A percentile compares a stretch with the other conserved stretches of the same genome.
Conservation (phyloP, 192 early-diverging fungal genomes). For the Chytriomyces confervae region DNA sequence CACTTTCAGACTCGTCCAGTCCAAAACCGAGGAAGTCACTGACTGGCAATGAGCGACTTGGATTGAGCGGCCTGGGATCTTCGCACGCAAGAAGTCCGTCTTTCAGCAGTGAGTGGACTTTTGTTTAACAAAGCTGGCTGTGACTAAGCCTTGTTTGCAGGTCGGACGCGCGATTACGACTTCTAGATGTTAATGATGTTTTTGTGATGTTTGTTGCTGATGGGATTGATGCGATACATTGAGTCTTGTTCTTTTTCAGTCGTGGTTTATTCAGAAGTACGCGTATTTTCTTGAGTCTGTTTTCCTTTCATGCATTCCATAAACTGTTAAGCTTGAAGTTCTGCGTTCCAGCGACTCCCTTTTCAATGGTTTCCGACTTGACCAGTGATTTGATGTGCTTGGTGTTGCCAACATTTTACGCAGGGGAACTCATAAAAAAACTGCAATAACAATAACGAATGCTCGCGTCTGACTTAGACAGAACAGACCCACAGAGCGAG, state of each 20-base stretch:
- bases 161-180: constrained; percentile 32
- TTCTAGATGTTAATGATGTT: constrained; percentile 5
- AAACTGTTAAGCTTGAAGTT: too few species aligned
- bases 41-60: constrained; percentile 10
- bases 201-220: neutral
- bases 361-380: neutral
- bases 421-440: neutral
- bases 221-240: neutral
- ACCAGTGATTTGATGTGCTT: neutral
- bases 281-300: neutral
- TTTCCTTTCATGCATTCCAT: neutral
- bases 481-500: neutral
- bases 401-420: neutral
- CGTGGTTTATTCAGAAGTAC: too few species aligned
- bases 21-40: constrained; percentile 26
- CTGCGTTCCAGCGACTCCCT: too few species aligned
- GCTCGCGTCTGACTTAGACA: neutral
- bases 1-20: constrained; percentile 1
- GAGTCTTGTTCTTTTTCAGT: neutral
- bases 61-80: neutral
- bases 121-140: neutral
- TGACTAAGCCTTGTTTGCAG: neutral
- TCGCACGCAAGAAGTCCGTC: constrained; percentile 22
- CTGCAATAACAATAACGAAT: neutral
- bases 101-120: constrained; percentile 7